Evolutionary conservation across 2,329 filamentous ascomycete genomes (phyloP).

Genomic region (Aspergillus felis): DNA sequence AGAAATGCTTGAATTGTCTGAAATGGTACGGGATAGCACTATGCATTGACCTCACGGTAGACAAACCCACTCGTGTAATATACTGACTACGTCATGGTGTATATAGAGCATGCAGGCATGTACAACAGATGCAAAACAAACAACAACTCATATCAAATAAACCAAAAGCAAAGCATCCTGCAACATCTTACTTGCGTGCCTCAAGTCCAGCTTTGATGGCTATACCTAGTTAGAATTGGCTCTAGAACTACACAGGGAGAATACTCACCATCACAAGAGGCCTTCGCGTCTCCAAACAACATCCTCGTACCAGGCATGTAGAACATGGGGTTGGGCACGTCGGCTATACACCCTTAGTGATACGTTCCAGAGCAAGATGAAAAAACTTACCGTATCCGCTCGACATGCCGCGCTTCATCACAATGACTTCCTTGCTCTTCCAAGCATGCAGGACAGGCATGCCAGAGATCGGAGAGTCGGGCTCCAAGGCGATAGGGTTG

Average conservation of each 20-base stretch:
- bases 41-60: not conserved
- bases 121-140: not conserved
- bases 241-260: not conserved
- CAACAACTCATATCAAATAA: not conserved
- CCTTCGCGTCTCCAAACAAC: slow-evolving; percentile 87
- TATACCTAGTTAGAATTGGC: not conserved
- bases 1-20: not conserved
- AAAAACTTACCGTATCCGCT: slow-evolving; percentile 70
- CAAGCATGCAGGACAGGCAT: slow-evolving; percentile 92
- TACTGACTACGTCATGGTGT: not conserved
- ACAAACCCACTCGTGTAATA: not conserved
- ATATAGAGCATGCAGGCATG: not conserved
- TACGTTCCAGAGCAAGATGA: not conserved
- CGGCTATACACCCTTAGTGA: slow-evolving; percentile 51
- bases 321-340: slow-evolving; percentile 92
- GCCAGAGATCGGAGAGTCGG: slow-evolving; percentile 77
- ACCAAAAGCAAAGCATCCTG: not conserved
- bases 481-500: slow-evolving; percentile 82
- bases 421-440: slow-evolving; percentile 89
- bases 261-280: slow-evolving; percentile 69
- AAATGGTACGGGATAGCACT: not conserved
- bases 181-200: not conserved
- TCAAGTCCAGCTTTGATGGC: not conserved
- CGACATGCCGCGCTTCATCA: slow-evolving; percentile 90
- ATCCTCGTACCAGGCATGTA: slow-evolving; percentile 86